Base-by-base conservation (phyloP, 371 early-diverging fungal species). In the Apophysomyces sp. region DNA sequence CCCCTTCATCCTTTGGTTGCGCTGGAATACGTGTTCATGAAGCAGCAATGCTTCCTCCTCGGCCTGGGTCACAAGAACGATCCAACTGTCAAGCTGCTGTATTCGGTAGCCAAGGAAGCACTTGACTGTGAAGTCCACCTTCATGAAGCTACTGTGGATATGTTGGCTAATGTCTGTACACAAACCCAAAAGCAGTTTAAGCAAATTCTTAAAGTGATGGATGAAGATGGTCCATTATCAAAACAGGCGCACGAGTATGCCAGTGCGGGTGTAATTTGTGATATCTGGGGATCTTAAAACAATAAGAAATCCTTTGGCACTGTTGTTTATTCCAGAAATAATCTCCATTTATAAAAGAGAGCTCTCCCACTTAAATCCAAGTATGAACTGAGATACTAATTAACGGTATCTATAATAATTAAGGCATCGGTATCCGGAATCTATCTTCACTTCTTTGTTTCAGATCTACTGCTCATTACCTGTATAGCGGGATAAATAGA, bases 11-110 rank as follows among this genome's bases (percentile, higher is more conserved):
- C 60, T 4, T 34, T 60, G 2, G 32, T 60, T 21, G 60, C 36
- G n/a, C 18, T 37, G 24, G 8, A 60, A 52, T 52, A 60, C 29
- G 60, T 60, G 4, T 52, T 60, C 60, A 49, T 31, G 13, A 60
- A 60, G 21, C 52, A 60, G 31, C 44, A 51, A 52, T 30, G 37
- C 36, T 60, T 52, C n/a, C 21, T 52, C 28, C 32, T 51, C n/a
- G 52, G 60, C 30, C 34, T 32, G 11, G 34, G 52, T 18, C 52
- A 16, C 60, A 52, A 60, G 49, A 24, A 52, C 28, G 24, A 60
- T 36, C 60, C 60, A 3, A 60, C 51, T 26, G 60, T 52, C 24
- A 29, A 31, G 24, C 18, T 51, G 29, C 44, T 60, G 29, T 52
- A 60, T 52, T 28, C 52, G 4, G 8, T 52, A 31, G 60, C 52